Conservation (phyloP, 257 asterid species). For the Leonotis leonurus region DNA sequence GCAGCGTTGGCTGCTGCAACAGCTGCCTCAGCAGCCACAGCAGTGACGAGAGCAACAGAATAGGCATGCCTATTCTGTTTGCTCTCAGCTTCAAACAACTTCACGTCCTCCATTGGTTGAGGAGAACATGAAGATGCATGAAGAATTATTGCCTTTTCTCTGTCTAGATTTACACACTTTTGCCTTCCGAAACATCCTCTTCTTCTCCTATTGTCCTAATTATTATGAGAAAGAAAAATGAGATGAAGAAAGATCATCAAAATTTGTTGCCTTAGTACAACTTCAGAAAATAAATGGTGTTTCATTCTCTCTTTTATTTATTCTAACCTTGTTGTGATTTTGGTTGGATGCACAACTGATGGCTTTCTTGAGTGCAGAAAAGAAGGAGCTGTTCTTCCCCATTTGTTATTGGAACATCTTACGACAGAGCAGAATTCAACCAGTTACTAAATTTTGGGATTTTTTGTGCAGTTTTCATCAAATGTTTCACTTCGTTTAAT, state of each 20-base stretch:
- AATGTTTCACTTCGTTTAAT: no score
- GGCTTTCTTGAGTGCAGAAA: slow-evolving; percentile 49
- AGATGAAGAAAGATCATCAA: background rate
- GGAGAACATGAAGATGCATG: slow-evolving; percentile 17
- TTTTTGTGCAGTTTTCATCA: no score
- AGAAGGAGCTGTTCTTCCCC: slow-evolving; percentile 64
- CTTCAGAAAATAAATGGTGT: no score
- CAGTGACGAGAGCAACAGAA: slow-evolving; percentile 68
- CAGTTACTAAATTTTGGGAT: no score
- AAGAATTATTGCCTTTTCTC: slow-evolving; percentile 24
- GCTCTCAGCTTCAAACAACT: slow-evolving; percentile 51
- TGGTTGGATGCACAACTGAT: slow-evolving; percentile 39
- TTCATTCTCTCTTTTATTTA: no score
- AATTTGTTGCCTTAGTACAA: no score
- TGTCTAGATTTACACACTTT: slow-evolving; percentile 28
- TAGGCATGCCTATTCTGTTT: slow-evolving; percentile 62
- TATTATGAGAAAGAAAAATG: no score
- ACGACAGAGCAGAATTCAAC: no score
- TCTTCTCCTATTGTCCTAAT: slow-evolving; percentile 37
- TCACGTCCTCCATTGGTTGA: slow-evolving; percentile 29
- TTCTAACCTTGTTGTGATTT: slow-evolving; percentile 42
- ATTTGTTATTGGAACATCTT: slow-evolving; percentile 28
- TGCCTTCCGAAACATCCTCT: slow-evolving; percentile 49
- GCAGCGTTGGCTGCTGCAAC: slow-evolving; percentile 85
- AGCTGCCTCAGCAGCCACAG: slow-evolving; percentile 86